phyloP scores from a whole-genome alignment of 2,329 filamentous ascomycete genomes.

The Chalara sp. region DNA sequence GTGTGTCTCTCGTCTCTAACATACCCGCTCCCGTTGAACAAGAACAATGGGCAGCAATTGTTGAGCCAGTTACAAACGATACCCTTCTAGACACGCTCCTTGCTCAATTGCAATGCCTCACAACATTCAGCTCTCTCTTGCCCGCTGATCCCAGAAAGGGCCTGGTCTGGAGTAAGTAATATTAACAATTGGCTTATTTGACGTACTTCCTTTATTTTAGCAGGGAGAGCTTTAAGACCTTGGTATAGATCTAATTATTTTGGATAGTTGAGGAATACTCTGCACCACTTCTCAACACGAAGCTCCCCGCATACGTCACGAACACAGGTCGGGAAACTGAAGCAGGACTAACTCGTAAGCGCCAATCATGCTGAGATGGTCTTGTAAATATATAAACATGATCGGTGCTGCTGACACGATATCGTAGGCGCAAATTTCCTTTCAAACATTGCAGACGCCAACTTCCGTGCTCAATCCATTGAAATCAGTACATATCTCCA shows the following conservation, averaged over 20 bases:
- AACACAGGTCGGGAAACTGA: conserved; percentile 38
- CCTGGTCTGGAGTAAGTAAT: conserved; percentile 38
- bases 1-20: conserved; percentile 9
- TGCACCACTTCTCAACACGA: conserved; percentile 42
- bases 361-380: neutral
- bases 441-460: conserved; percentile 46
- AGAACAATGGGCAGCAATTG: conserved; percentile 44
- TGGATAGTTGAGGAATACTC: conserved; percentile 45
- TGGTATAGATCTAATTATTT: no score
- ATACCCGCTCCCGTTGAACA: conserved; percentile 4
- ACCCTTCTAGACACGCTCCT: conserved; percentile 63
- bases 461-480: conserved; percentile 44
- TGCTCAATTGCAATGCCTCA: conserved; percentile 50
- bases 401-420: neutral
- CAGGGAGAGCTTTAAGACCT: no score
- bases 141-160: conserved; percentile 29
- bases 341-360: conserved; percentile 37
- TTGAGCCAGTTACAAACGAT: conserved; percentile 57
- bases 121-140: conserved; percentile 1
- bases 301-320: conserved; percentile 45
- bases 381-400: no score
- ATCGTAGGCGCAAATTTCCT: conserved; percentile 44
- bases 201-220: no score
- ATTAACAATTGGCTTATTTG: no score
- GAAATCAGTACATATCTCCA: conserved; percentile 45